Evolutionary conservation across 2,329 filamentous ascomycete species (phyloP).

Genomic region (Celoporthe dispersa): DNA sequence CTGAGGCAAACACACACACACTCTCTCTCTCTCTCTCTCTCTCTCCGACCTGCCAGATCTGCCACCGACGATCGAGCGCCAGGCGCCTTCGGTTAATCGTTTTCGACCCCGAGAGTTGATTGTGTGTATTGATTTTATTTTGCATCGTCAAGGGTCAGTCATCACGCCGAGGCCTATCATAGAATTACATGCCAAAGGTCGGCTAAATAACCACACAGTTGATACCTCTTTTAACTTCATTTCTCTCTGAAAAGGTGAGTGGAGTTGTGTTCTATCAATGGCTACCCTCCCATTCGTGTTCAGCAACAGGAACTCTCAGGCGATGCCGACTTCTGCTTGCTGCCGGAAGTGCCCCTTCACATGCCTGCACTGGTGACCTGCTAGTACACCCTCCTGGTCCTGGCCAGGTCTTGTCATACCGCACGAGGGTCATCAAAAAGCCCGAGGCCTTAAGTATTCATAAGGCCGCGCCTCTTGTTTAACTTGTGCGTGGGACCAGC

Average conservation of each 20-base stretch:
- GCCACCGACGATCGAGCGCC: background rate
- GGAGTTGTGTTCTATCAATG: background rate
- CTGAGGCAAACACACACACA: background rate
- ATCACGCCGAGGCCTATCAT: background rate
- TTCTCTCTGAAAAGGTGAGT: constrained; percentile 6
- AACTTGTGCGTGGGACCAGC: background rate
- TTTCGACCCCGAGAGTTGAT: too few species aligned
- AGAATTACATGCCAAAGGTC: background rate
- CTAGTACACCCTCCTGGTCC: background rate
- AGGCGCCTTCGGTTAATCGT: too few species aligned
- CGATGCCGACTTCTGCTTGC: background rate
- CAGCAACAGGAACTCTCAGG: background rate
- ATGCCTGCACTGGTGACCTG: background rate
- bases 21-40: background rate
- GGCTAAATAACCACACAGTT: constrained; percentile 7
- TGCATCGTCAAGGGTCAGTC: constrained; percentile 4
- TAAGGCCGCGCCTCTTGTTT: background rate
- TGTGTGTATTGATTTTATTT: too few species aligned
- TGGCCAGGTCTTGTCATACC: background rate
- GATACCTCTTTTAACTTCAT: background rate
- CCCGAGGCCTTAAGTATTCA: background rate
- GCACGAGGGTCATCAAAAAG: background rate
- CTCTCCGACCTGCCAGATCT: background rate
- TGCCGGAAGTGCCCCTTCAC: background rate
- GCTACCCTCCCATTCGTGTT: too few species aligned